A percentile compares a stretch with the other conserved stretches of the same genome.
Conservation (phyloP, 2,329 filamentous ascomycete genomes). For the Pyrenophora graminea region DNA sequence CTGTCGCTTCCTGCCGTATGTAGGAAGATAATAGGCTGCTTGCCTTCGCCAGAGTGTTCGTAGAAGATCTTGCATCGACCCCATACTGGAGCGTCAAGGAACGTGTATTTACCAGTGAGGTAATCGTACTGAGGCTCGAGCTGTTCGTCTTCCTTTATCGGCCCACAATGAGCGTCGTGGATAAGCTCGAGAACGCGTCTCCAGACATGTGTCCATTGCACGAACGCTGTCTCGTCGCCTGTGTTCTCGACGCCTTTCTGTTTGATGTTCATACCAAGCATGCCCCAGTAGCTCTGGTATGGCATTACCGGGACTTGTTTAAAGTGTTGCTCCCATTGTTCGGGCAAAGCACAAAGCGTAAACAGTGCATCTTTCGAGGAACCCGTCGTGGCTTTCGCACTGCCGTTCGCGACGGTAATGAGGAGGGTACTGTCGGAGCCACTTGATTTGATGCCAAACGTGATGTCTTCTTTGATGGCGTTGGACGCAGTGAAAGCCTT, state of each 20-base stretch:
- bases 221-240: slow-evolving; percentile 53
- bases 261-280: slow-evolving; percentile 56
- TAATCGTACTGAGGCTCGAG: slow-evolving; percentile 46
- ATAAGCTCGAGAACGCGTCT: slow-evolving; percentile 54
- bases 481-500: slow-evolving; percentile 44
- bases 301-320: slow-evolving; percentile 49
- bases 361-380: slow-evolving; percentile 44
- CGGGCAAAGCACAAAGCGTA: slow-evolving; percentile 48
- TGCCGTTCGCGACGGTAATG: slow-evolving; percentile 39
- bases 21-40: slow-evolving; percentile 52
- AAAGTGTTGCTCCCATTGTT: slow-evolving; percentile 55
- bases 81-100: slow-evolving; percentile 53
- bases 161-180: slow-evolving; percentile 54
- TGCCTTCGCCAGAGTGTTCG: slow-evolving; percentile 53
- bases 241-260: slow-evolving; percentile 54
- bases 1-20: slow-evolving; percentile 55
- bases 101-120: slow-evolving; percentile 55
- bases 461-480: slow-evolving; percentile 39
- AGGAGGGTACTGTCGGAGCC: slow-evolving; percentile 42
- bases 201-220: slow-evolving; percentile 54
- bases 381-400: slow-evolving; percentile 33
- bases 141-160: slow-evolving; percentile 49
- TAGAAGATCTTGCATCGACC: slow-evolving; percentile 57
- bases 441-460: slow-evolving; percentile 44
- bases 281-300: slow-evolving; percentile 54